Evolutionary conservation across 352 stramenopile genomes (phyloP).

Genomic region (Phytophthora vignae): DNA sequence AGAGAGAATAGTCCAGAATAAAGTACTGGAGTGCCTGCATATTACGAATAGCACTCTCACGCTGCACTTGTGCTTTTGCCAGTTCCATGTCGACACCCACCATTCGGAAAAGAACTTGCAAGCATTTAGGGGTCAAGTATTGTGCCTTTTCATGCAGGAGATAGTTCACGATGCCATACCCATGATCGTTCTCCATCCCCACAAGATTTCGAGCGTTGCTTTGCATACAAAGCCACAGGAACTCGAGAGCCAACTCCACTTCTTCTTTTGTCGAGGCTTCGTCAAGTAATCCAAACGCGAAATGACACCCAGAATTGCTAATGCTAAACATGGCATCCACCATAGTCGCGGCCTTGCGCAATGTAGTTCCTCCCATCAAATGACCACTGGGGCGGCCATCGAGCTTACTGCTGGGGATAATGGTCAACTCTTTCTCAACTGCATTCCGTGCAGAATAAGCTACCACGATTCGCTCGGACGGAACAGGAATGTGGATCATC

Average conservation of each 20-base stretch:
- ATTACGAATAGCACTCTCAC: conserved; percentile 65
- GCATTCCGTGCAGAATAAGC: conserved; percentile 57
- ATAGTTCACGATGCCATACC: conserved; percentile 76
- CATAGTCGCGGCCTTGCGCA: conserved; percentile 38
- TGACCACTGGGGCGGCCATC: conserved; percentile 68
- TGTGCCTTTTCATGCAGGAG: conserved; percentile 67
- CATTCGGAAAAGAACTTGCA: conserved; percentile 62
- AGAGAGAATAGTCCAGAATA: conserved; percentile 76
- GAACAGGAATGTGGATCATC: conserved; percentile 56
- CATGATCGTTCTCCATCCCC: conserved; percentile 76
- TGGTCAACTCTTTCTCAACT: conserved; percentile 41
- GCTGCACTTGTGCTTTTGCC: not conserved
- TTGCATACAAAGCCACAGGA: conserved; percentile 48
- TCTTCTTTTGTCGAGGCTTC: conserved; percentile 47
- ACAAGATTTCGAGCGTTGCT: conserved; percentile 52
- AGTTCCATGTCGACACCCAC: conserved; percentile 56
- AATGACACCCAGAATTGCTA: conserved; percentile 56
- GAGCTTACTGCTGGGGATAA: conserved; percentile 57
- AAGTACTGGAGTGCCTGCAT: conserved; percentile 76
- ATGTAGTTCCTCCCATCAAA: conserved; percentile 54
- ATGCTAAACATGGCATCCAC: conserved; percentile 53
- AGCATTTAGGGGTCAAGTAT: conserved; percentile 44
- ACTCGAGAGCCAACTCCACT: conserved; percentile 53
- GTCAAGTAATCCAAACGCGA: conserved; percentile 64
- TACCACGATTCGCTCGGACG: conserved; percentile 60